Base-by-base conservation (phyloP, 805 yeast genomes). In the Cyberlindnera misumaiensis region DNA sequence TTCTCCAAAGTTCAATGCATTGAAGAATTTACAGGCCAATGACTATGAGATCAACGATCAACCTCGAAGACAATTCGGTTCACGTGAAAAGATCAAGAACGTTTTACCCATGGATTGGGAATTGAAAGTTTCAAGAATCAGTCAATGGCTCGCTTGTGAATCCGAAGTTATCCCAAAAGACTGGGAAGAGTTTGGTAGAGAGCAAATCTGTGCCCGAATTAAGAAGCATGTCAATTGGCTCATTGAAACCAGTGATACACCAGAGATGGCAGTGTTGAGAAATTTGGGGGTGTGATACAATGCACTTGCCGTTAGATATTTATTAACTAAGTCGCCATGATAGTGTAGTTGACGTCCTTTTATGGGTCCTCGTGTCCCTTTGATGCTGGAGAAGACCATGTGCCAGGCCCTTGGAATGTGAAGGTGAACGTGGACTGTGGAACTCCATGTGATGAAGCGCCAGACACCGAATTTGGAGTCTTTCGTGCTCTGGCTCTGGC, bases 71-170 rank as follows among this genome's bases (percentile, higher is more conserved):
- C 57, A 54, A 30, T 54, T 54, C 26, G 58, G 58, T 14, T 16
- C 32, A 8, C 50, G 58, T 44, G 55, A 52, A 12, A 46, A 45
- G 35, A 52, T 54, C 32, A 48, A 45, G 16, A 45, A 45, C 15
- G 39, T 35, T 3, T 16, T 54, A 8, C 45, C 52, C 4, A 20
- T 34, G 20, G 58, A 54, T 40, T 54, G 57, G 56, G 58, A 54
- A 38, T 39, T 54, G 17, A 52, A 49, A 38, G 42, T 44, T 1
- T 54, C 52, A 6, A 49, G 53, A 35, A 49, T 54, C 30, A 43
- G 51, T 22, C 55, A 54, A 35, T 54, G 58, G 58, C 31, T 54
- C 13, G 58, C 58, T 4, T 54, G 58, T 44, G 57, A 54, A 3
- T 51, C 58, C 5, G 40, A 42, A 22, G 43, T 49, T 24, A 36